phyloP scores from a whole-genome alignment of 805 yeast species.

The Ogataea salicorniae region DNA sequence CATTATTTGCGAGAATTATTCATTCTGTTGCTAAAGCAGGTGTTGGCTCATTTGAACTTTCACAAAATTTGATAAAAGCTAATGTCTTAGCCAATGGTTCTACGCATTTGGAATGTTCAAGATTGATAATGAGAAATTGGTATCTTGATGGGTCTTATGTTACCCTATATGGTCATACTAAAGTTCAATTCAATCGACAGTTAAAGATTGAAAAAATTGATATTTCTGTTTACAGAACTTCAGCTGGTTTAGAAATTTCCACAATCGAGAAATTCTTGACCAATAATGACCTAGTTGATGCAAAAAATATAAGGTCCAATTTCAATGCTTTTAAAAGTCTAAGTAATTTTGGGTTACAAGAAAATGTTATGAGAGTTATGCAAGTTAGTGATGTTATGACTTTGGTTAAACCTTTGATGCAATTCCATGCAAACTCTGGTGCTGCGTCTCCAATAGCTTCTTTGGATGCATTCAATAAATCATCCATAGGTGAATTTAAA shows the following conservation, averaged over 20 bases:
- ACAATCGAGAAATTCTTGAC: conserved; percentile 38
- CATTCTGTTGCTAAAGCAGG: conserved; percentile 48
- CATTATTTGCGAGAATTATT: conserved; percentile 61
- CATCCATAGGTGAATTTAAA: conserved; percentile 16
- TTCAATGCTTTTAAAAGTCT: conserved; percentile 40
- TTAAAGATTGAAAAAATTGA: conserved; percentile 72
- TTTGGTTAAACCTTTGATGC: conserved; percentile 59
- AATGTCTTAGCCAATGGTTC: conserved; percentile 49
- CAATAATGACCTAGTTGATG: conserved; percentile 25
- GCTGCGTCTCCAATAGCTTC: conserved; percentile 48
- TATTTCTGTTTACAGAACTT: conserved; percentile 42
- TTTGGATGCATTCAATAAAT: conserved; percentile 40
- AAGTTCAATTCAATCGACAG: conserved; percentile 56
- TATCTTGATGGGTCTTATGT: conserved; percentile 70
- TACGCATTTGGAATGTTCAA: conserved; percentile 48
- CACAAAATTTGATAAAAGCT: conserved; percentile 45
- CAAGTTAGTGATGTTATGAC: conserved; percentile 80
- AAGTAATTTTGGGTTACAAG: conserved; percentile 58
- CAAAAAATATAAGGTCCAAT: conserved; percentile 11
- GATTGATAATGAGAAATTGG: conserved; percentile 43
- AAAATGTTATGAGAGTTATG: conserved; percentile 60
- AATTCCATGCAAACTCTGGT: conserved; percentile 39
- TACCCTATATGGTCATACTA: conserved; percentile 54
- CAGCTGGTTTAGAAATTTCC: conserved; percentile 42
- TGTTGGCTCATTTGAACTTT: conserved; percentile 46